Conservation (phyloP, 1,139 yeast species). For the Candida sojae region DNA sequence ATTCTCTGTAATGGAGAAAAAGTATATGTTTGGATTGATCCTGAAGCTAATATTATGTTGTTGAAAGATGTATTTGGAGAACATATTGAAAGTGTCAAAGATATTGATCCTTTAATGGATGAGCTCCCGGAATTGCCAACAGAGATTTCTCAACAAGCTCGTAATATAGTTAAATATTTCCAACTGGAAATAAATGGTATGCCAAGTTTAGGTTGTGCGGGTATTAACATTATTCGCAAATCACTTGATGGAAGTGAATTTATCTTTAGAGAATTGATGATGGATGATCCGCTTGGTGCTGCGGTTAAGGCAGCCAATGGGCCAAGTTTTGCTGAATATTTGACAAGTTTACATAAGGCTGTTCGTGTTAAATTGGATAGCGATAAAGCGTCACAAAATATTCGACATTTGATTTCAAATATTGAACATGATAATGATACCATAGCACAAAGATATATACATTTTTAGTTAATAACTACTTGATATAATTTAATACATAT, state of each 20-base stretch:
- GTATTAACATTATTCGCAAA: constrained; percentile 65
- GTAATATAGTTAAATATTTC: constrained; percentile 57
- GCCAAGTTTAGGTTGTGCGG: constrained; percentile 31
- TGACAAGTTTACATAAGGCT: constrained; percentile 61
- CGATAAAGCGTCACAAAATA: constrained; percentile 37
- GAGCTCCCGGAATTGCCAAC: constrained; percentile 75
- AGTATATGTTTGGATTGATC: constrained; percentile 70
- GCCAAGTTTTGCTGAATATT: constrained; percentile 59
- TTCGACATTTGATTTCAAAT: constrained; percentile 29
- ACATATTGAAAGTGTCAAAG: constrained; percentile 39
- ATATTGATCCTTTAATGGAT: constrained; percentile 52
- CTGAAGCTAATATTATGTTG: constrained; percentile 65
- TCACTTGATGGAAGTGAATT: constrained; percentile 63
- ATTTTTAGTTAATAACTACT: constrained; percentile 23
- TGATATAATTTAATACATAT: background rate
- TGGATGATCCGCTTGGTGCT: constrained; percentile 62
- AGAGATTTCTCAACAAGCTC: constrained; percentile 67
- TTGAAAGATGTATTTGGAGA: constrained; percentile 76
- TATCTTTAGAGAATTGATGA: constrained; percentile 59
- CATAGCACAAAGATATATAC: constrained; percentile 42
- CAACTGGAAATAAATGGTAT: constrained; percentile 42
- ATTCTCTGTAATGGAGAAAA: constrained; percentile 69
- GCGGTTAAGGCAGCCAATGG: constrained; percentile 38
- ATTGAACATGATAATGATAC: constrained; percentile 32
- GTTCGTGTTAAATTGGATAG: constrained; percentile 56